A percentile compares a stretch with the other conserved stretches of the same genome.
These are phyloP conservation scores for Haplosporangium gracile DNA, from an alignment of 192 early-diverging fungal species.

Conservation along the genomic window DNA sequence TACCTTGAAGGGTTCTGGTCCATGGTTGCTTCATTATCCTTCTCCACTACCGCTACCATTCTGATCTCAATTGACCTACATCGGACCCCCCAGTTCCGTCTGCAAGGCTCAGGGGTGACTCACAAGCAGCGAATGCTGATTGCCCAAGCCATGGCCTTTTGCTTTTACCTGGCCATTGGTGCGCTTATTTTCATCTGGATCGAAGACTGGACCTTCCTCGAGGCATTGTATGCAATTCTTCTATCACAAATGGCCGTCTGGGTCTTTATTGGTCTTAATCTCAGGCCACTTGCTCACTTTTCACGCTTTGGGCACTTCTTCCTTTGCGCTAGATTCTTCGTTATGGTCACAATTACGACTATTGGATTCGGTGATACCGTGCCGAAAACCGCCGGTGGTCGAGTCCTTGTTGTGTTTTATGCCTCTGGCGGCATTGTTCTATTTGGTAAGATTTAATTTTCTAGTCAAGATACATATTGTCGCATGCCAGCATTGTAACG, in stretches of 20 bases:
- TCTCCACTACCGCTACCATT: not conserved
- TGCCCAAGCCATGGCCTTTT: constrained; percentile 13
- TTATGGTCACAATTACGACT: constrained; percentile 16
- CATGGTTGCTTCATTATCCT: constrained; percentile 9
- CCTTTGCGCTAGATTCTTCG: not conserved
- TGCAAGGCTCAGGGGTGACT: constrained; percentile 4
- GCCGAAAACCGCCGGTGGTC: not conserved
- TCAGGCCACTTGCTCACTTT: not conserved
- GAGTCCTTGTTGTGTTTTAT: constrained; percentile 3
- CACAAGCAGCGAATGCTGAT: constrained; percentile 17
- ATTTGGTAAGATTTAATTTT: constrained; percentile 2
- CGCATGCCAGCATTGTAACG: no score
- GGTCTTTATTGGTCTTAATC: not conserved
- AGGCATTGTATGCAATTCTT: not conserved
- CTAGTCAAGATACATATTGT: not conserved
- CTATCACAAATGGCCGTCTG: not conserved
- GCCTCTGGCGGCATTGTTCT: constrained; percentile 15
- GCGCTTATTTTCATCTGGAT: constrained; percentile 14
- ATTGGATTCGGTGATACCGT: constrained; percentile 15
- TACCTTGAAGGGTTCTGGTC: constrained; percentile 16
- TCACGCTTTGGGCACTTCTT: not conserved
- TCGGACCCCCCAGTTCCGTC: constrained; percentile 5
- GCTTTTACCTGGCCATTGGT: constrained; percentile 13
- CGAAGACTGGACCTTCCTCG: constrained; percentile 9
- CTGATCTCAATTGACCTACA: constrained; percentile 13